Conservation (phyloP, 106 monocot species). For the Apostasia shenzhenica region DNA sequence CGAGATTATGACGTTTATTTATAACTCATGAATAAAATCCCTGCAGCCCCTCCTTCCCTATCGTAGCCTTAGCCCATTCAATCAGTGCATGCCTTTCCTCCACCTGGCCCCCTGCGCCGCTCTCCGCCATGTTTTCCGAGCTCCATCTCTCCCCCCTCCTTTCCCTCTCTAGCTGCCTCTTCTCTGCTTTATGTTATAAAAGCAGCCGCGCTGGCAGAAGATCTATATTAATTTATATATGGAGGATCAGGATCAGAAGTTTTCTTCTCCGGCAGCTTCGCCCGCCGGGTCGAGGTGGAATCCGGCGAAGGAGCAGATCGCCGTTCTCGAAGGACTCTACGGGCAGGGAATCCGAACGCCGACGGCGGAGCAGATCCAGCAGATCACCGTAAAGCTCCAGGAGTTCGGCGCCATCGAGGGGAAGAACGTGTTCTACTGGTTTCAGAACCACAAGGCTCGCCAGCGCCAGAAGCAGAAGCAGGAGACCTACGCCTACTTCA, state of each 20-base stretch:
- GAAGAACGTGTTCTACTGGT: conserved; percentile 60
- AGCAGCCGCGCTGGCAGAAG: neutral
- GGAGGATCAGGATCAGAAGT: neutral
- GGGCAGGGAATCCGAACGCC: conserved; percentile 70
- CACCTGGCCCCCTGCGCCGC: conserved; percentile 11
- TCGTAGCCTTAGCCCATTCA: too few species aligned
- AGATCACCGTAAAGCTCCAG: conserved; percentile 50
- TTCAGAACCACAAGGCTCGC: conserved; percentile 90
- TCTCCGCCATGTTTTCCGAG: conserved; percentile 34
- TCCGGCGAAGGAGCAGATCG: conserved; percentile 79
- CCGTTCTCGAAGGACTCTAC: conserved; percentile 56
- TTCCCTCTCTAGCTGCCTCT: neutral
- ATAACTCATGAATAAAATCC: too few species aligned
- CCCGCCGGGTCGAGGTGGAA: conserved; percentile 42
- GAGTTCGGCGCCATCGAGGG: conserved; percentile 40
- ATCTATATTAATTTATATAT: conserved; percentile 15
- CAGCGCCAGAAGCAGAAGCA: conserved; percentile 75
- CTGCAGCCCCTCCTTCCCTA: too few species aligned
- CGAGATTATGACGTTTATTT: too few species aligned
- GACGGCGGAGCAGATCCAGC: conserved; percentile 77
- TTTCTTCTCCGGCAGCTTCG: conserved; percentile 5
- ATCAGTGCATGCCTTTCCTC: too few species aligned
- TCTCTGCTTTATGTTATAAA: neutral
- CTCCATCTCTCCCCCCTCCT: conserved; percentile 16
- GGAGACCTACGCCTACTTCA: conserved; percentile 53